Evolutionary conservation across 2,329 filamentous ascomycete species (phyloP), one percentile per base, ranked within the genome.

Genomic region (Dactylellina haptotyla): DNA sequence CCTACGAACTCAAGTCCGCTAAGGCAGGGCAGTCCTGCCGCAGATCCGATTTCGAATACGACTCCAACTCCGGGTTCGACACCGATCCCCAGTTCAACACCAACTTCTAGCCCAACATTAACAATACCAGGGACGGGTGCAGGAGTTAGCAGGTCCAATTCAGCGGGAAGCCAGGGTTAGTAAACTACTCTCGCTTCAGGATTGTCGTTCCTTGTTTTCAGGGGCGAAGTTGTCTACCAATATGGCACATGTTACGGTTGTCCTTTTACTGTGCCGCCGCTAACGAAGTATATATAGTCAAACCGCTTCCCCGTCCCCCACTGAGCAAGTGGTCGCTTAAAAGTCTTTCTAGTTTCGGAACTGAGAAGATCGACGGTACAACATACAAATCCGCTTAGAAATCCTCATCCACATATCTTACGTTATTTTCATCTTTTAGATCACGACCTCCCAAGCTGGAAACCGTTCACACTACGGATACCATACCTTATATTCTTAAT

Each of bases 401-500:
- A 10, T n/a, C 18, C 32, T 41, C 9, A 46, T 50, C 12, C 10
- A 8, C 14, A 3, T 20, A 5, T 23, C 6, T n/a, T n/a, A n/a
- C n/a, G n/a, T n/a, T n/a, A n/a, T n/a, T n/a, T n/a, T n/a, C n/a
- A n/a, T n/a, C n/a, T n/a, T n/a, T n/a, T 54, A 73, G 69, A 66
- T 28, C 39, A 73, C 12, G 20, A 66, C 16, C 43, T 66, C 14
- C 61, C 59, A 6, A 61, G 61, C 37, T 76, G 75, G 75, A 75
- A 73, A 30, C 75, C 71, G 8, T 72, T 66, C 23, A 67, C 72
- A 6, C 45, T 76, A 28, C 41, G 61, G 18, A 18, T 71, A 34
- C 62, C 72, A 4, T 76, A 73, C 34, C 62, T 75, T 37, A 48
- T 62, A 20, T 67, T 73, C 30, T 57, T 75, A 54, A 65, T 73